These are phyloP conservation scores for Carex parvula DNA, from an alignment of 176 grass and related monocot species.

Conservation along the genomic window DNA sequence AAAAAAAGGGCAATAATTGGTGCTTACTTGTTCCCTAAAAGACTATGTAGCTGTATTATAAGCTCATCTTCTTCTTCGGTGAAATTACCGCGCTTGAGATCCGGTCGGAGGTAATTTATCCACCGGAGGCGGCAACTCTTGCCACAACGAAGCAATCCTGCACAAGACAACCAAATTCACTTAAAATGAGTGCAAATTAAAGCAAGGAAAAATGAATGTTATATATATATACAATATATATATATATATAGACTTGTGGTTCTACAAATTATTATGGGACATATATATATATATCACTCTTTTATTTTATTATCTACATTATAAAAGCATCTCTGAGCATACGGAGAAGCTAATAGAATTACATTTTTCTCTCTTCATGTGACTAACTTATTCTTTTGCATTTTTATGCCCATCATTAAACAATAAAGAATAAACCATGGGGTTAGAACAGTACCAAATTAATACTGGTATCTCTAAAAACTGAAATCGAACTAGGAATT, in stretches of 20 bases:
- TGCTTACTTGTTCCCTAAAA: slow-evolving; percentile 74
- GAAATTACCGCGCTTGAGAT: slow-evolving; percentile 90
- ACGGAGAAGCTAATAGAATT: not conserved
- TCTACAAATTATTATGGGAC: not conserved
- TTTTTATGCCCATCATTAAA: not conserved
- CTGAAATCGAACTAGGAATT: not conserved
- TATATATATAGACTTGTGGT: not conserved
- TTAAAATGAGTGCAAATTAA: slow-evolving; percentile 9
- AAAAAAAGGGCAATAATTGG: not conserved
- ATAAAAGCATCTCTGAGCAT: not conserved
- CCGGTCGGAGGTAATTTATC: slow-evolving; percentile 80
- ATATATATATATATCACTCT: not conserved
- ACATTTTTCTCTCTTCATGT: not conserved
- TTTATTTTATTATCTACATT: not conserved
- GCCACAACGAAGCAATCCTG: slow-evolving; percentile 65
- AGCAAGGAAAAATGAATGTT: not conserved
- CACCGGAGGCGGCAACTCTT: slow-evolving; percentile 85
- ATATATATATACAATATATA: not conserved
- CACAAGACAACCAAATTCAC: not conserved
- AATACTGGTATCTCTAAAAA: not conserved
- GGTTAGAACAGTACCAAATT: not conserved
- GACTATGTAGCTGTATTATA: slow-evolving; percentile 75
- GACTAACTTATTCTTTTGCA: not conserved
- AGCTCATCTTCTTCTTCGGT: slow-evolving; percentile 62
- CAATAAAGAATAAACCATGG: not conserved